Base-by-base conservation (phyloP, 2,329 filamentous ascomycete species). In the Sarocladium oryzae region DNA sequence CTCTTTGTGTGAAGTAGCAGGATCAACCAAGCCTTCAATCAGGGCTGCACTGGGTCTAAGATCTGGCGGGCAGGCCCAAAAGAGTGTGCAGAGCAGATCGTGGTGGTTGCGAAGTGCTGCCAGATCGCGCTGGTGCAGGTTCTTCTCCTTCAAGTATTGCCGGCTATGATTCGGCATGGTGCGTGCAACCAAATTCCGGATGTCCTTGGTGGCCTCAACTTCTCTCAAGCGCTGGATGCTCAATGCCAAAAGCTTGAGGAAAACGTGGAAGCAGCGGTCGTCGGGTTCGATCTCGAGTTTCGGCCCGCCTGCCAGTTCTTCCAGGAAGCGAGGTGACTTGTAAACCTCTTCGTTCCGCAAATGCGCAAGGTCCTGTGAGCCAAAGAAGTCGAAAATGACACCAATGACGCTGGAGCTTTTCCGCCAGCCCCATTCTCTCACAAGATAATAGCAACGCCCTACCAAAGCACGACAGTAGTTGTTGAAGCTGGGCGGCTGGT, bases 71-170 rank as follows among this genome's bases (percentile, higher is more conserved):
- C 79, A 73, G 5, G 77, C 79, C 81, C 82, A 87, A 60, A 79
- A 86, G 4, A 87, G 69, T 1, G 81, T 84, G 56, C 78, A 82
- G 3, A 87, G 69, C 37, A 87, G 74, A 61, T 87, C 83, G 53
- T 86, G 83, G 54, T 87, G 84, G 54, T 87, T 87, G 52, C 82
- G 71, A 38, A 87, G 66, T 4, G 82, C 81, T 3, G 81, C 80
- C 41, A 86, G 69, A 46, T 87, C 82, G 33, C 75, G 74, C 56
- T 82, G 72, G 52, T 77, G 73, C 10, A 85, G 73, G 5, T 69
- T 72, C 53, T 82, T 74, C 59, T 86, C 82, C 57, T 83, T 85
- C 32, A 78, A 74, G 52, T 82, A 80, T 53, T 84, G 78, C 9
- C 84, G 73, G 56, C 81, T 76, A 57, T 86, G 83, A 55, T 86